These are phyloP conservation scores for Arthrobotrys sphaeroides DNA, from an alignment of 2,329 filamentous ascomycete species.

Conservation along the genomic window DNA sequence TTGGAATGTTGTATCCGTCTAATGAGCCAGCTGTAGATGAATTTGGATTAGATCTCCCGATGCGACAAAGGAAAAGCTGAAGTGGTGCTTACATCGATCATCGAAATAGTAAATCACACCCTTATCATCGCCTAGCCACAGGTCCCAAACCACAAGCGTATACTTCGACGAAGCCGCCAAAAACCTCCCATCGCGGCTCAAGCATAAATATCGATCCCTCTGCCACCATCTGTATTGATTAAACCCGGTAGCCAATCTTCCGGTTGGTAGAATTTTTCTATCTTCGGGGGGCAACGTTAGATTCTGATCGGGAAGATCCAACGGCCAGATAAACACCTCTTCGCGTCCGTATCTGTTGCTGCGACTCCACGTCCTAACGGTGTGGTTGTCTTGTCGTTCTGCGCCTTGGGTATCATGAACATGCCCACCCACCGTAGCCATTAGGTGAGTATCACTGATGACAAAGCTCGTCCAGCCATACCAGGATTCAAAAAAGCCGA, in stretches of 20 bases:
- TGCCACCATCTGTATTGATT: slow-evolving; percentile 44
- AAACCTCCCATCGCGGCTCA: slow-evolving; percentile 53
- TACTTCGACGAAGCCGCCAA: slow-evolving; percentile 45
- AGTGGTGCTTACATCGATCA: background rate
- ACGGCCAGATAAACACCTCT: slow-evolving; percentile 53
- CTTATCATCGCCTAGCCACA: slow-evolving; percentile 34
- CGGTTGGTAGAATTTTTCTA: slow-evolving; percentile 33
- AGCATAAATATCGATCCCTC: slow-evolving; percentile 45
- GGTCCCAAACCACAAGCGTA: slow-evolving; percentile 36
- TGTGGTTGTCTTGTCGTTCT: slow-evolving; percentile 32
- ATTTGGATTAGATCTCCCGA: no score
- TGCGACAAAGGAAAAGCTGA: background rate
- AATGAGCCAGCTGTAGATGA: slow-evolving; percentile 15
- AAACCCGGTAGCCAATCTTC: slow-evolving; percentile 24
- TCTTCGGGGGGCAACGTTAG: slow-evolving; percentile 17
- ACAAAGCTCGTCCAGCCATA: slow-evolving; percentile 57
- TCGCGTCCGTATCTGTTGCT: slow-evolving; percentile 53
- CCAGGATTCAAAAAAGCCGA: slow-evolving; percentile 15
- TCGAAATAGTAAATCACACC: slow-evolving; percentile 10
- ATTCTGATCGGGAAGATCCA: slow-evolving; percentile 25
- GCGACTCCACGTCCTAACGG: slow-evolving; percentile 22
- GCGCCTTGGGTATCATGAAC: slow-evolving; percentile 28
- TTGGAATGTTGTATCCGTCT: background rate
- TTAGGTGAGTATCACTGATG: slow-evolving; percentile 55
- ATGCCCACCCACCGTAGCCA: slow-evolving; percentile 55